A percentile compares a stretch with the other conserved stretches of the same genome.
Conservation (phyloP, 2,329 filamentous ascomycete species). For the Sarocladiaceae sp. region DNA sequence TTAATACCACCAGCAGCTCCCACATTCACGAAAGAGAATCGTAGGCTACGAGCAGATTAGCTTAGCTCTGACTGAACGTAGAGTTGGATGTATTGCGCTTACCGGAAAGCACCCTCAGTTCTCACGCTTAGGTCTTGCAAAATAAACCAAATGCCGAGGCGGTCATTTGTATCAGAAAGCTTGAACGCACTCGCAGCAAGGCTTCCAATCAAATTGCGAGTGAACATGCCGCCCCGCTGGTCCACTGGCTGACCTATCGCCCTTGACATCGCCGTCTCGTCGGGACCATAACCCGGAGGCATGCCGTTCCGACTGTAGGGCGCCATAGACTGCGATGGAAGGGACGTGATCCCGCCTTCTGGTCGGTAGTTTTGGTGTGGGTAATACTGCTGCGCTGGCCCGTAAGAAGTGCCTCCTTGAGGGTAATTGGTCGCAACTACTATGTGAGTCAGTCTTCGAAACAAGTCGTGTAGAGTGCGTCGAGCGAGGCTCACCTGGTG, state of each 20-base stretch:
- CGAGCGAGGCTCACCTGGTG: slow-evolving; percentile 22
- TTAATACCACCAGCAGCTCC: slow-evolving; percentile 43
- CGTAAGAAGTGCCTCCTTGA: slow-evolving; percentile 27
- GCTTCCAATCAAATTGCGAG: slow-evolving; percentile 89
- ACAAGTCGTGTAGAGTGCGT: not conserved
- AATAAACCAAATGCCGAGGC: slow-evolving; percentile 93
- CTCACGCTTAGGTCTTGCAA: slow-evolving; percentile 92
- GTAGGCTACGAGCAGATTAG: slow-evolving; percentile 39
- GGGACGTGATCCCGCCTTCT: slow-evolving; percentile 21
- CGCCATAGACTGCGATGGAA: slow-evolving; percentile 22
- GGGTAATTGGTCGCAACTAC: slow-evolving; percentile 24
- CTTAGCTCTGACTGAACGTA: not conserved
- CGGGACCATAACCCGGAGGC: slow-evolving; percentile 23
- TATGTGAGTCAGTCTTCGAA: slow-evolving; percentile 7
- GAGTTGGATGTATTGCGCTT: slow-evolving; percentile 19
- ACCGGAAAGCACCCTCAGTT: slow-evolving; percentile 89
- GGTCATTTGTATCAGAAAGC: slow-evolving; percentile 72
- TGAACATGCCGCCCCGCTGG: slow-evolving; percentile 80
- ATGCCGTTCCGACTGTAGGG: slow-evolving; percentile 23
- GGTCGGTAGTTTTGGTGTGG: slow-evolving; percentile 26
- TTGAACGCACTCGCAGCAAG: slow-evolving; percentile 84
- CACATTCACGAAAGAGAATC: slow-evolving; percentile 81
- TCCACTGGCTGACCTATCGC: slow-evolving; percentile 30
- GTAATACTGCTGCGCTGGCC: slow-evolving; percentile 32
- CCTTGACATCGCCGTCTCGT: slow-evolving; percentile 25